Conservation (phyloP, 2,329 filamentous ascomycete species). For the Aspergillus fumigatus region DNA sequence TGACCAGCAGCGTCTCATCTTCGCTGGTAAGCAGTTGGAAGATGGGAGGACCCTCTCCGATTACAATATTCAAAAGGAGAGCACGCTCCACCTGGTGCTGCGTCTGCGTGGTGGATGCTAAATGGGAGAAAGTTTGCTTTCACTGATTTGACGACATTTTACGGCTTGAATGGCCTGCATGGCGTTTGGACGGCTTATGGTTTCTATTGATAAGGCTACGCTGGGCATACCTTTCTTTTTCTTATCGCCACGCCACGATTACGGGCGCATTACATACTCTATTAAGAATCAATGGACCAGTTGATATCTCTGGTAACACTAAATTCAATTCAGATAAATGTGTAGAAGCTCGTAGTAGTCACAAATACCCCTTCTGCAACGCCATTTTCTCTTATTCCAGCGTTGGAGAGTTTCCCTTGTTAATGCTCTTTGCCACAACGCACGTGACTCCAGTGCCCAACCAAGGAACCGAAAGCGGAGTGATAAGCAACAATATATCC, state of each 20-base stretch:
- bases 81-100: slow-evolving; percentile 58
- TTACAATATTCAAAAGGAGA: slow-evolving; percentile 59
- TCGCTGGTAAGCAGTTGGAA: slow-evolving; percentile 62
- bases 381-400: too few relatives aligned
- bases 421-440: slow-evolving; percentile 1
- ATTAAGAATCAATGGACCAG: slow-evolving; percentile 9
- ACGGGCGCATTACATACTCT: slow-evolving; percentile 16
- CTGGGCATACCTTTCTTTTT: slow-evolving; percentile 21
- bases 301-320: slow-evolving; percentile 1
- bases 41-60: slow-evolving; percentile 49
- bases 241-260: slow-evolving; percentile 14
- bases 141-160: slow-evolving; percentile 19
- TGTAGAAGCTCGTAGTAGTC: background rate
- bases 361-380: background rate
- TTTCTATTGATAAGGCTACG: slow-evolving; percentile 16
- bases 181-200: slow-evolving; percentile 35
- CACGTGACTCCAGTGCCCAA: slow-evolving; percentile 5
- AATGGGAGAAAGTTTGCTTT: slow-evolving; percentile 25
- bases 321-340: background rate
- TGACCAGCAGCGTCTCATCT: slow-evolving; percentile 67
- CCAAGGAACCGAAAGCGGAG: slow-evolving; percentile 1
- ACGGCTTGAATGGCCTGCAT: slow-evolving; percentile 30
- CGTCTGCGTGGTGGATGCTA: slow-evolving; percentile 37
- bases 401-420: background rate
- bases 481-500: background rate